These are phyloP conservation scores for Tricholoma furcatifolium DNA, from an alignment of 768 basidiomycete genomes.

Conservation along the genomic window DNA sequence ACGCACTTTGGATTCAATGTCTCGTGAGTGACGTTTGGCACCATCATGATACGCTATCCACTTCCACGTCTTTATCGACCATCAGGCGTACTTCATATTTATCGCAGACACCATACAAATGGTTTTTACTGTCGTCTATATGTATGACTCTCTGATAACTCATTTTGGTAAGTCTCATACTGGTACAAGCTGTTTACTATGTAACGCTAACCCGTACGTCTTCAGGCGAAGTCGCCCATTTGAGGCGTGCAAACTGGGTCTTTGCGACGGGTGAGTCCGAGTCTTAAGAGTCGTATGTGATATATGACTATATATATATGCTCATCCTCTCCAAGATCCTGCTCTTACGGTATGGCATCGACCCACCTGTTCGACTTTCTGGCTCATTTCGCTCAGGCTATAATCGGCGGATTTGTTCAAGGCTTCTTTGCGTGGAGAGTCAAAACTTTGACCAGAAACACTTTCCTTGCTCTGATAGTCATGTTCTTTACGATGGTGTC, in stretches of 20 bases:
- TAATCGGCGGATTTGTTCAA: conserved; percentile 15
- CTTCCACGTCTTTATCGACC: background rate
- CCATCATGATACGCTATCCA: no score
- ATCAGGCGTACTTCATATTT: conserved; percentile 41
- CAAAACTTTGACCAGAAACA: conserved; percentile 20
- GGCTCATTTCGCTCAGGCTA: conserved; percentile 2
- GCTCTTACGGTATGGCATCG: conserved; percentile 11
- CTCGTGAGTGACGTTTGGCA: conserved; percentile 31
- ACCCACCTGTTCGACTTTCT: background rate
- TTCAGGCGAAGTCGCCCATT: background rate
- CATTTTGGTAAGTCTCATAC: conserved; percentile 37
- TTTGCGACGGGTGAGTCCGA: conserved; percentile 11
- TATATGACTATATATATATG: background rate
- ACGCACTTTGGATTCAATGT: conserved; percentile 42
- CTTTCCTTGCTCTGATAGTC: conserved; percentile 12
- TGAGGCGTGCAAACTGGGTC: conserved; percentile 10
- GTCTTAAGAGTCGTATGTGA: background rate
- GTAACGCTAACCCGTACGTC: background rate
- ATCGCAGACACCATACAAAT: conserved; percentile 50
- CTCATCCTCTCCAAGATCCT: conserved; percentile 7
- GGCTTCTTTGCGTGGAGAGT: conserved; percentile 23
- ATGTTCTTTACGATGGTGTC: conserved; percentile 6
- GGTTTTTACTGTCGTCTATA: conserved; percentile 39
- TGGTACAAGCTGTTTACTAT: no score
- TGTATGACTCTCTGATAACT: conserved; percentile 48